Evolutionary conservation across 768 basidiomycete species (phyloP), one percentile per base, ranked within the genome.

Genomic region (Ephemerocybe angulata): DNA sequence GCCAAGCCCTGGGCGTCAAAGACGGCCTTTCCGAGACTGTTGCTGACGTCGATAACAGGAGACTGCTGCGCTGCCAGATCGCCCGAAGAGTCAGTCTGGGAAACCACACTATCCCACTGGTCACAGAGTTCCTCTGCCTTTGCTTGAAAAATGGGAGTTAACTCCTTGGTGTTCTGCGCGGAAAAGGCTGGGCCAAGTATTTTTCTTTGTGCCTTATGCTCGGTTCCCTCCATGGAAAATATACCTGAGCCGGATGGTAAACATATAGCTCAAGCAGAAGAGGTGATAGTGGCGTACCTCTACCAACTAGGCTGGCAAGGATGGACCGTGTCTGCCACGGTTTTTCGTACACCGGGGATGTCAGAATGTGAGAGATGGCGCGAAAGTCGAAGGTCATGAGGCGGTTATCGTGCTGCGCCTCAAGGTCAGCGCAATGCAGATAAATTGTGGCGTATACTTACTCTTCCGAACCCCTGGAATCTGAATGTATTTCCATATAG

Each of bases 1-100:
- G 84, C 77, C 8, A 84, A 69, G 10, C 84, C 85, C 46, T 87
- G 83, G 11, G 84, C 75, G 58, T 87, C 85, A 53, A 87, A 81
- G 1, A 84, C 79, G 0, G 80, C 77, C 25, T 84, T 78, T 12
- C 80, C 80, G n/a, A 84, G 63, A 80, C 82, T 86, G 53, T 78
- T 76, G 22, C 75, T 68, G 21, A 84, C 71, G 56, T 86, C 82
- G 50, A 86, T 64, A 5, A 66, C 64, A 3, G 58, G 56, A 27
- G 58, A 52, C 38, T 58, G 57, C 24, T 58, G 54, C n/a, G 56
- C 53, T 13, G 55, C n/a, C 1, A 60, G 30, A 6, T 53, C 43
- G 11, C 49, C 55, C 41, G 54, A 50, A 47, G 49, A 25, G 33
- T 44, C 52, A 38, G 50, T 10, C 29, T 58, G 37, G 29, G 60